Conservation (phyloP, 345 rosid species). For the Salix dunnii region DNA sequence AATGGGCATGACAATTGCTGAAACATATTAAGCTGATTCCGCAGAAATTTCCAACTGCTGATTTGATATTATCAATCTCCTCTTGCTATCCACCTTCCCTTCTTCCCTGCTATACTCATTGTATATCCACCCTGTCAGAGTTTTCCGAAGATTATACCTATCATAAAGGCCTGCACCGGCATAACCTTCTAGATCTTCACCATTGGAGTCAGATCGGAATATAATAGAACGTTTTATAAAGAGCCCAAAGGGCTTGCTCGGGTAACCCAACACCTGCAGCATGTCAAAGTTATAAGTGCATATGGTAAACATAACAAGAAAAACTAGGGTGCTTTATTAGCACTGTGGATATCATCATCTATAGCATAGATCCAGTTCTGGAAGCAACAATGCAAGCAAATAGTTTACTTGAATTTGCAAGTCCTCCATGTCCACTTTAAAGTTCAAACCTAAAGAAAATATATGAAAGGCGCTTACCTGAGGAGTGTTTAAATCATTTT, state of each 20-base stretch:
- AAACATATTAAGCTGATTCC: neutral
- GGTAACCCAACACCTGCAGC: slow-evolving; percentile 82
- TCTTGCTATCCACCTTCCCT: neutral
- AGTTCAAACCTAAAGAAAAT: neutral
- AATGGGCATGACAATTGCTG: neutral
- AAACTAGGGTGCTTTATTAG: neutral
- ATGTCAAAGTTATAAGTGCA: slow-evolving; percentile 16
- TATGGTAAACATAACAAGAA: neutral
- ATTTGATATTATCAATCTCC: no score
- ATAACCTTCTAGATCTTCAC: slow-evolving; percentile 98
- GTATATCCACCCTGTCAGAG: neutral
- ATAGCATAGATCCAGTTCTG: neutral
- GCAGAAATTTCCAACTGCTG: no score
- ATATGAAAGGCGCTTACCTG: slow-evolving; percentile 41
- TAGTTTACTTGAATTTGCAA: neutral
- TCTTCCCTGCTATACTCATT: neutral
- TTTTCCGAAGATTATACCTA: slow-evolving; percentile 49
- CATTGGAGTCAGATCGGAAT: slow-evolving; percentile 94
- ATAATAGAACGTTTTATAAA: slow-evolving; percentile 90
- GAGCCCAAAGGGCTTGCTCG: slow-evolving; percentile 93
- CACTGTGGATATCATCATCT: neutral
- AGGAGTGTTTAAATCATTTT: slow-evolving; percentile 61
- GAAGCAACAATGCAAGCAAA: neutral
- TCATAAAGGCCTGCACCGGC: slow-evolving; percentile 99
- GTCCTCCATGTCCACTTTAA: neutral